Conservation (phyloP, 257 asterid species). For the Ophiorrhiza pumila region DNA sequence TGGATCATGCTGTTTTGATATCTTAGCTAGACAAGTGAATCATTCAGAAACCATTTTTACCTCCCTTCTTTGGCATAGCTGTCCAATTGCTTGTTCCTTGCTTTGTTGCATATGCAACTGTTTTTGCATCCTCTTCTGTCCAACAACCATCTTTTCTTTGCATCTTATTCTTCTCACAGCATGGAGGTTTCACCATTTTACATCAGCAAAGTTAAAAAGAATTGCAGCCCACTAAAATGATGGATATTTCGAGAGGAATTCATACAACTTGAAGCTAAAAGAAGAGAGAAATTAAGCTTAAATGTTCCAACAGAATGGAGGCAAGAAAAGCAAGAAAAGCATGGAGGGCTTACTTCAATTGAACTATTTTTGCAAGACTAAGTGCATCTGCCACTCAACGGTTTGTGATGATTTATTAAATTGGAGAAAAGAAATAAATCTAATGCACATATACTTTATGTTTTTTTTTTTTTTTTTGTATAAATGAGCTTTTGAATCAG, state of each 20-base stretch:
- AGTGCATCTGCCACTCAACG: conserved; percentile 42
- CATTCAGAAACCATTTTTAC: conserved; percentile 12
- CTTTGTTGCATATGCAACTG: conserved; percentile 27
- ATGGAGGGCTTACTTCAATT: conserved; percentile 38
- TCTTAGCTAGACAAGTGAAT: background rate
- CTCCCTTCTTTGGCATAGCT: conserved; percentile 54
- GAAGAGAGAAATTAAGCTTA: conserved; percentile 17
- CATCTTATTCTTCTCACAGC: conserved; percentile 37
- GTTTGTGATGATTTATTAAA: conserved; percentile 19
- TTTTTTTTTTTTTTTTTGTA: conserved; percentile 25
- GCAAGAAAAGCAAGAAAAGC: conserved; percentile 83
- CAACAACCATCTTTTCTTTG: conserved; percentile 34
- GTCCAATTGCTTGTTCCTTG: conserved; percentile 45
- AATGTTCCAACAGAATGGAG: conserved; percentile 29
- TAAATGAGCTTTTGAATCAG: conserved; percentile 43
- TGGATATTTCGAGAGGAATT: background rate
- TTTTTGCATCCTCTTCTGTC: conserved; percentile 36
- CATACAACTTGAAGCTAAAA: background rate
- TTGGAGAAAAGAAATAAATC: background rate
- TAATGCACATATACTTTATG: conserved; percentile 1
- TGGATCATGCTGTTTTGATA: background rate
- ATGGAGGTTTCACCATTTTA: conserved; percentile 50
- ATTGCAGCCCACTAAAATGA: too few relatives aligned
- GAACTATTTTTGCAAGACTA: conserved; percentile 58
- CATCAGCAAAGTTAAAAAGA: background rate